Conservation (phyloP, 2,329 filamentous ascomycete species). For the Zarea fungicola region DNA sequence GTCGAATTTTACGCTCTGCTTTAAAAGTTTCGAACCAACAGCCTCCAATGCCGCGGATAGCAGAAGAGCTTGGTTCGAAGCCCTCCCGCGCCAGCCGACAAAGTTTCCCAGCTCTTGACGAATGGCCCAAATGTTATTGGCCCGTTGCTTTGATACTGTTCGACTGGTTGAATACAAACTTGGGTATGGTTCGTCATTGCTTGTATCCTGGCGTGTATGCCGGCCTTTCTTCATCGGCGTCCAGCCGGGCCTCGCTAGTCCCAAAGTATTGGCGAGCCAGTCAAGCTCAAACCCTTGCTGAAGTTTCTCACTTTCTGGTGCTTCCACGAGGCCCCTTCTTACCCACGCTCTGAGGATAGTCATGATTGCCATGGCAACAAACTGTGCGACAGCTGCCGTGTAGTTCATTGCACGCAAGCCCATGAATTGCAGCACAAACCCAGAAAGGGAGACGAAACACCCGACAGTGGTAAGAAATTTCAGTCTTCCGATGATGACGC, state of each 20-base stretch:
- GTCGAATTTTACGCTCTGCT: not conserved
- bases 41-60: not conserved
- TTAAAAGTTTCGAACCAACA: not conserved
- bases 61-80: not conserved
- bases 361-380: not conserved
- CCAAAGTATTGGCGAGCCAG: not conserved
- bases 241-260: not conserved
- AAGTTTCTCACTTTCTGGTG: not conserved
- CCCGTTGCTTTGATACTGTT: not conserved
- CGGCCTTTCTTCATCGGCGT: not conserved
- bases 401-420: not conserved
- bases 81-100: not conserved
- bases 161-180: not conserved
- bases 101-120: not conserved
- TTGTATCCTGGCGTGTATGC: not conserved
- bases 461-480: not conserved
- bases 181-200: not conserved
- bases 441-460: not conserved
- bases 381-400: not conserved
- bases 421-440: not conserved
- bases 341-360: not conserved
- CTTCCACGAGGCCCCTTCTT: not conserved
- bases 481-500: not conserved
- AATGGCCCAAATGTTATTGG: not conserved
- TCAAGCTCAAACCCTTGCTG: not conserved